phyloP scores from a whole-genome alignment of 345 rosid genomes.

The Hevea brasiliensis region DNA sequence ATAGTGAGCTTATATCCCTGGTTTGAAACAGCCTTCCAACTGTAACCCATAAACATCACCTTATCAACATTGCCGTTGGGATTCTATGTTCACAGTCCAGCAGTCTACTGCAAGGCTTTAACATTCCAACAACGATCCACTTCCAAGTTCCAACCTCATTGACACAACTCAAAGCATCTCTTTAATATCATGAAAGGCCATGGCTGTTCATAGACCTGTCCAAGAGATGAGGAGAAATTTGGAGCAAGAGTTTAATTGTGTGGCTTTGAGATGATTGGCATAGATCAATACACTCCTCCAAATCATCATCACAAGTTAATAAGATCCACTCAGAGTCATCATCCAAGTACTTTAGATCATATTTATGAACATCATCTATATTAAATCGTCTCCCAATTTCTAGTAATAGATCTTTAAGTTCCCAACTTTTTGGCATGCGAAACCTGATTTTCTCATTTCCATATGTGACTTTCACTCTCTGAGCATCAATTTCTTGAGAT shows the following conservation, averaged over 20 bases:
- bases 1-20: background rate
- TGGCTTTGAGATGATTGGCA: slow-evolving; percentile 47
- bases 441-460: slow-evolving; percentile 71
- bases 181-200: slow-evolving; percentile 31
- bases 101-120: background rate
- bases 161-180: background rate
- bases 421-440: slow-evolving; percentile 53
- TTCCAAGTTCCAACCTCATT: background rate
- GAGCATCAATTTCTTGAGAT: slow-evolving; percentile 47
- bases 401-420: slow-evolving; percentile 46
- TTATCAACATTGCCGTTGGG: background rate
- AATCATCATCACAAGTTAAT: slow-evolving; percentile 83
- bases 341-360: slow-evolving; percentile 82
- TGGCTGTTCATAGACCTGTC: slow-evolving; percentile 44
- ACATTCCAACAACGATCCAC: too few species aligned
- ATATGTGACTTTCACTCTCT: slow-evolving; percentile 60
- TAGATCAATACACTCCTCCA: slow-evolving; percentile 76
- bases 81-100: background rate
- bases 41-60: background rate
- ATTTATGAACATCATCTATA: slow-evolving; percentile 53
- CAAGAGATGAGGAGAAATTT: slow-evolving; percentile 43
- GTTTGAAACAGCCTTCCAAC: background rate
- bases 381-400: slow-evolving; percentile 72
- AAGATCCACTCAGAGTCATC: slow-evolving; percentile 95
- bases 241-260: slow-evolving; percentile 67